Base-by-base conservation (phyloP, 345 rosid species). In the Adansonia digitata region DNA sequence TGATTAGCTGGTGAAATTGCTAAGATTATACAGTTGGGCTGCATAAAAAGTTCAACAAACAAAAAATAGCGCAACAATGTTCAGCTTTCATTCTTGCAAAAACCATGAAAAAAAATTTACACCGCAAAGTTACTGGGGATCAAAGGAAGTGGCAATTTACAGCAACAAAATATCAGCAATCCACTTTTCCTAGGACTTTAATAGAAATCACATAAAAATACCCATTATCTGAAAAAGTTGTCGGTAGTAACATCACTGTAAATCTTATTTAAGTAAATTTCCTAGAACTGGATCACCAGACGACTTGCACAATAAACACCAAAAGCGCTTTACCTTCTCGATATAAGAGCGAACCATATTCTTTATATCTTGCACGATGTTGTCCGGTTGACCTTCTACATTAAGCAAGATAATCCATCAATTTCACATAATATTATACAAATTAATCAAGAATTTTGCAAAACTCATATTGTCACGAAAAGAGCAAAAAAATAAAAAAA, bases 1-100 rank as follows among this genome's bases (percentile, higher is more conserved):
- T 96, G 99, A 79, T 96, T 96, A 60, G 99, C 99, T 31, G 99
- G 99, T 77, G 99, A 96, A 83, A 96, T 90, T 51, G 99, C 99
- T 78, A 96, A 83, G 82, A 96, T 93, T 77, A 96, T 83, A 87
- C 97, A 92, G 81, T 96, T 96, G 69, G 99, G 99, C 99, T 96
- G 85, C 80, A 83, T 20, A 57, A 63, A 81, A 79, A 39, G 75
- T 77, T 65, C 37, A 72, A 67, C 9, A 72, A 66, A 77, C 14
- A 73, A 39, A 75, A 46, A 81, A 20, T n/a, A 77, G 53, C 10
- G 43, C 68, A 48, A 70, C 37, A 66, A 24, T 71, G 46, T 69
- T 73, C 60, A 74, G 65, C 40, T 34, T 60, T 29, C 71, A 76
- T 52, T 42, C 46, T 42, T 55, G 52, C 74, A 74, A 51, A 52